Percentiles rank a stretch among this genome's conserved stretches.
phyloP scores from a whole-genome alignment of 495 filamentous ascomycete species.

The Penicillium coffeae region DNA sequence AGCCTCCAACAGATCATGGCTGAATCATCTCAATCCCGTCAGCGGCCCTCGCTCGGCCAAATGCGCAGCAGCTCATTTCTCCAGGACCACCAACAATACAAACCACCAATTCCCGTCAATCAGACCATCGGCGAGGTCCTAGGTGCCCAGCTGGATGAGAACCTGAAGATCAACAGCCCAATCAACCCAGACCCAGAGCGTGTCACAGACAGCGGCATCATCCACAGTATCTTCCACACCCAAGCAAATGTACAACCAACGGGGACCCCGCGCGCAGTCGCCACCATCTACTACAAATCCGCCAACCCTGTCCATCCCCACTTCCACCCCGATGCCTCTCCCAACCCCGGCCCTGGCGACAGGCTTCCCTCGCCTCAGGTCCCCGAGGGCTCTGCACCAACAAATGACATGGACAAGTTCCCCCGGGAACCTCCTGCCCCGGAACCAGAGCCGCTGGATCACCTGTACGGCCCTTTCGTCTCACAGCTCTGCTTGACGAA shows the following conservation, averaged over 20 bases:
- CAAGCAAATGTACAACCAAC: slow-evolving; percentile 33
- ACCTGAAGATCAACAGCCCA: slow-evolving; percentile 32
- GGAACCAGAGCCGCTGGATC: slow-evolving; percentile 65
- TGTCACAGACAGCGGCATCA: slow-evolving; percentile 42
- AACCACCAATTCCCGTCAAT: slow-evolving; percentile 46
- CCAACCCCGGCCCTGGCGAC: slow-evolving; percentile 19
- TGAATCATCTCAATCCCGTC: slow-evolving; percentile 28
- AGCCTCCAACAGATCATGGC: slow-evolving; percentile 21
- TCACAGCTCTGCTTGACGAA: slow-evolving; percentile 78
- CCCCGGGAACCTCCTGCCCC: slow-evolving; percentile 66
- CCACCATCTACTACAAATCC: slow-evolving; percentile 48
- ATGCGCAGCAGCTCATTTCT: slow-evolving; percentile 68
- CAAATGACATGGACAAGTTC: slow-evolving; percentile 62
- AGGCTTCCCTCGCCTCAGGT: slow-evolving; percentile 39
- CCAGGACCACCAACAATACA: slow-evolving; percentile 71
- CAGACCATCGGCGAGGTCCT: slow-evolving; percentile 45
- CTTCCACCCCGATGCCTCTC: slow-evolving; percentile 38
- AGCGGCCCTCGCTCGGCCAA: slow-evolving; percentile 41
- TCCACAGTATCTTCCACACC: slow-evolving; percentile 43
- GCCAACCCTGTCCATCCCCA: slow-evolving; percentile 40
- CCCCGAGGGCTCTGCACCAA: slow-evolving; percentile 56
- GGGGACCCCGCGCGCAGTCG: slow-evolving; percentile 40
- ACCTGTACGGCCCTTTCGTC: slow-evolving; percentile 71
- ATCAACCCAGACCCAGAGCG: slow-evolving; percentile 43
- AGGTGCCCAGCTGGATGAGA: slow-evolving; percentile 20